Conservation (phyloP, 2,329 filamentous ascomycete genomes). For the Hymenoscyphus infarciens region DNA sequence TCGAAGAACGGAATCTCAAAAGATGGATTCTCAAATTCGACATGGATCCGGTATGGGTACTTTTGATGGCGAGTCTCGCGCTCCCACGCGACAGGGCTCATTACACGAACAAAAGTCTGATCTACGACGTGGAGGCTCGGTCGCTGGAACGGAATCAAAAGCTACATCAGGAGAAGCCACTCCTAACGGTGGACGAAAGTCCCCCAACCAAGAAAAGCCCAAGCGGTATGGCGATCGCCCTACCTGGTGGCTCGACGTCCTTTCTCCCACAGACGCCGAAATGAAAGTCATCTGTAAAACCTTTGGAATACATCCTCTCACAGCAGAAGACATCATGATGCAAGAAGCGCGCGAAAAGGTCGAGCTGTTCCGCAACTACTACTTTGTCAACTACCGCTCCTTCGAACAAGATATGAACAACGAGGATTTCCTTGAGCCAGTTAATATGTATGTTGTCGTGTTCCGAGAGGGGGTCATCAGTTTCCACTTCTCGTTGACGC, state of each 20-base stretch:
- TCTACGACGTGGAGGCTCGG: slow-evolving; percentile 18
- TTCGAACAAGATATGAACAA: slow-evolving; percentile 93
- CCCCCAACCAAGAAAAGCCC: slow-evolving; percentile 37
- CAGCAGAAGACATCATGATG: slow-evolving; percentile 94
- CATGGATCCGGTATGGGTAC: slow-evolving; percentile 36
- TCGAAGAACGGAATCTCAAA: slow-evolving; percentile 18
- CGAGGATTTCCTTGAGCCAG: slow-evolving; percentile 87
- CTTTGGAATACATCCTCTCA: slow-evolving; percentile 93
- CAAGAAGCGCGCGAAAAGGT: slow-evolving; percentile 98
- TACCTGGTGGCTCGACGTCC: slow-evolving; percentile 94
- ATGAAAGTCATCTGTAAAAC: slow-evolving; percentile 92
- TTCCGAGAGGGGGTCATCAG: slow-evolving; percentile 94
- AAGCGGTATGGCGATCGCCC: slow-evolving; percentile 74
- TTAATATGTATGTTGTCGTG: slow-evolving; percentile 97
- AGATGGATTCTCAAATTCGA: slow-evolving; percentile 30
- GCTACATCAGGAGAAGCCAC: slow-evolving; percentile 25
- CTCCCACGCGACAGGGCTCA: slow-evolving; percentile 42
- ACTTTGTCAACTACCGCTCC: slow-evolving; percentile 97
- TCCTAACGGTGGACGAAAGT: slow-evolving; percentile 24
- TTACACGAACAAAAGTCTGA: slow-evolving; percentile 25
- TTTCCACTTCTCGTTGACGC: slow-evolving; percentile 96
- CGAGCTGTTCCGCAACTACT: slow-evolving; percentile 94
- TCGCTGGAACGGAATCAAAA: slow-evolving; percentile 19
- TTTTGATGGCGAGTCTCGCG: slow-evolving; percentile 42
- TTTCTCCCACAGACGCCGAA: slow-evolving; percentile 86